Percentiles rank a stretch among this genome's conserved stretches.
Evolutionary conservation across 345 rosid genomes (phyloP).

Genomic region (Mercurialis annua): DNA sequence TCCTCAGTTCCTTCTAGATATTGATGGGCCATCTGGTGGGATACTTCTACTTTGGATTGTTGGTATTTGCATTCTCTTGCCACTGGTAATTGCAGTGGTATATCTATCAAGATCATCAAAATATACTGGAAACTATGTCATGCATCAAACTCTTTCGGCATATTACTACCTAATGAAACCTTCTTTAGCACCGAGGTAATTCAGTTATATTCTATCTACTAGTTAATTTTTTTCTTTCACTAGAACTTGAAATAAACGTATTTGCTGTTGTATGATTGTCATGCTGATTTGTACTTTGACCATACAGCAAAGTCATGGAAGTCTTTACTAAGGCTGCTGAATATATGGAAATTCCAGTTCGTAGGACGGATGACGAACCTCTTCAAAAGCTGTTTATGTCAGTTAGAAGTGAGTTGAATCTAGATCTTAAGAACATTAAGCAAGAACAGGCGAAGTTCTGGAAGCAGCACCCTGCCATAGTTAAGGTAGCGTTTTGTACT

Average conservation of each 20-base stretch:
- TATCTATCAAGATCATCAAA: conserved; percentile 95
- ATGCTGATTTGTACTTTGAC: conserved; percentile 15
- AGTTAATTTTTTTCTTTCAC: neutral
- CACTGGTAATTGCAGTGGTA: conserved; percentile 88
- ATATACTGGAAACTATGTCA: conserved; percentile 95
- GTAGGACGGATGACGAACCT: conserved; percentile 92
- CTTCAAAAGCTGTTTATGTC: conserved; percentile 94
- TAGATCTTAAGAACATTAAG: conserved; percentile 92
- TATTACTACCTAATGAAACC: conserved; percentile 95
- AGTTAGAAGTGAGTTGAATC: conserved; percentile 91
- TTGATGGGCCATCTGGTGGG: conserved; percentile 96
- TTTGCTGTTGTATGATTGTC: conserved; percentile 9
- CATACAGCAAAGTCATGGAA: conserved; percentile 94
- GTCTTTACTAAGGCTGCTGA: conserved; percentile 97
- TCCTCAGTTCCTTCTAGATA: conserved; percentile 86
- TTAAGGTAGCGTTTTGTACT: conserved; percentile 53
- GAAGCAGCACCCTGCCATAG: conserved; percentile 97
- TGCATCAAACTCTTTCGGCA: conserved; percentile 90
- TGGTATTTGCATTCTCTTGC: conserved; percentile 93
- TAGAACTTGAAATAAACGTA: neutral
- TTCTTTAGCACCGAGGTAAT: conserved; percentile 95
- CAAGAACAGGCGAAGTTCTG: conserved; percentile 99
- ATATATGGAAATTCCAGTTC: conserved; percentile 93
- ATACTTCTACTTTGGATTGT: conserved; percentile 96
- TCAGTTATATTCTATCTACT: neutral